Base-by-base conservation (phyloP, 768 basidiomycete genomes). In the Butyriboletus loyo region DNA sequence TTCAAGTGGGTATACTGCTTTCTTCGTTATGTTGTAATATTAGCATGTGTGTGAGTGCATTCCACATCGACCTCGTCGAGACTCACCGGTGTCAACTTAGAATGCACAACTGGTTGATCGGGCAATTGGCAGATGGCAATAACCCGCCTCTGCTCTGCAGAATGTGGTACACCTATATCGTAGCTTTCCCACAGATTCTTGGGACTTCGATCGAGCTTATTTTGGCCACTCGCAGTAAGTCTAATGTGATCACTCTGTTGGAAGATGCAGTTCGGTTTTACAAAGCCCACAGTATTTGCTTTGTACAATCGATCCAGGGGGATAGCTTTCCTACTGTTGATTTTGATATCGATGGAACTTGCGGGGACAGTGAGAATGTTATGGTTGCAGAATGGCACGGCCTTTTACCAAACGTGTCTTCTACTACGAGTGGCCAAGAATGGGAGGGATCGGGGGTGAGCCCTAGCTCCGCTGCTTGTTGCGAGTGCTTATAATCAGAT, bases 1-100 rank as follows among this genome's bases (percentile, higher is more conserved):
- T n/a, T n/a, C n/a, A n/a, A n/a, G n/a, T n/a, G n/a, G n/a, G n/a
- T n/a, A n/a, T n/a, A n/a, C n/a, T n/a, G n/a, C n/a, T 59, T 62
- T 43, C 54, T 67, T 56, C 66, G 56, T 14, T 68, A 68, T 53
- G 35, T 47, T 39, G 50, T 49, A 4, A 45, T 68, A 35, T 21
- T 52, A 7, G 54, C 53, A 27, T 63, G 64, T 17, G 7, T 55
- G 65, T 67, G 38, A 64, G 65, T 55, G 28, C 8, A 25, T 36
- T 13, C 10, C 8, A 7, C 10, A 9, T 7, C 5, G 10, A 17
- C 19, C 14, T 41, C 8, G 17, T 14, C 22, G 34, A 28, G 19
- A 17, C n/a, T 30, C 31, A n/a, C 21, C 27, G 14, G 50, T 11
- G 34, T 44, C n/a, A 30, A 39, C 14, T 17, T 21, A n/a, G n/a